A percentile compares a stretch with the other conserved stretches of the same genome.
Conservation (phyloP, 257 asterid species). For the Solanum commersonii region DNA sequence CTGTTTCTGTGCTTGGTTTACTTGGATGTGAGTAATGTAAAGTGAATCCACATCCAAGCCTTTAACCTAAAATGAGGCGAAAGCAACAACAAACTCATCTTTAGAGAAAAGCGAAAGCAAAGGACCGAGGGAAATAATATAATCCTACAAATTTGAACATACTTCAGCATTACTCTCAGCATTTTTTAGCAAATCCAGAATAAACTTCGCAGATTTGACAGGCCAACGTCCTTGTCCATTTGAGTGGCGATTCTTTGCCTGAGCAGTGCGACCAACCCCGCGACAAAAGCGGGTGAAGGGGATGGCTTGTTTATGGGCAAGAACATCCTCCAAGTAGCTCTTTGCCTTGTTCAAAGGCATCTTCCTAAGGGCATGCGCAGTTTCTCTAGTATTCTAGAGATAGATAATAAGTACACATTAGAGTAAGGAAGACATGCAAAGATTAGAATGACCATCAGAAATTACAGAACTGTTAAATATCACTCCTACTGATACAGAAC, state of each 20-base stretch:
- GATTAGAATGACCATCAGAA: not conserved
- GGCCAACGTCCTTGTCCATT: slow-evolving; percentile 97
- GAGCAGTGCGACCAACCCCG: slow-evolving; percentile 89
- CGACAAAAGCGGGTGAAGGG: slow-evolving; percentile 34
- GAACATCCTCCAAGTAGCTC: slow-evolving; percentile 82
- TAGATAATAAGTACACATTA: not conserved
- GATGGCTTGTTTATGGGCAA: slow-evolving; percentile 82
- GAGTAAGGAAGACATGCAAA: not conserved
- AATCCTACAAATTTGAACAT: not conserved
- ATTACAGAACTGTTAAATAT: not conserved
- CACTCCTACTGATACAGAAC: not conserved
- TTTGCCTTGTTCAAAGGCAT: slow-evolving; percentile 69
- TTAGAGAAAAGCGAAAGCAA: not conserved
- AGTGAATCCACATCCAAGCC: slow-evolving; percentile 90
- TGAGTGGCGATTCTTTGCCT: slow-evolving; percentile 80
- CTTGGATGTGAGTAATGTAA: slow-evolving; percentile 85
- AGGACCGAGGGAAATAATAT: not conserved
- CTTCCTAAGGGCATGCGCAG: slow-evolving; percentile 78
- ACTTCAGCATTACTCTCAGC: slow-evolving; percentile 92
- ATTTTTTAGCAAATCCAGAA: slow-evolving; percentile 68
- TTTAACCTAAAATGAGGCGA: slow-evolving; percentile 40
- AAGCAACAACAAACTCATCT: not conserved
- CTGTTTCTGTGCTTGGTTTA: slow-evolving; percentile 84
- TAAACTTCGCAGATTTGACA: slow-evolving; percentile 60
- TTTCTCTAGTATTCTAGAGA: slow-evolving; percentile 73